Evolutionary conservation across 2,329 filamentous ascomycete genomes (phyloP).

Genomic region (Aureobasidium mangrovei): DNA sequence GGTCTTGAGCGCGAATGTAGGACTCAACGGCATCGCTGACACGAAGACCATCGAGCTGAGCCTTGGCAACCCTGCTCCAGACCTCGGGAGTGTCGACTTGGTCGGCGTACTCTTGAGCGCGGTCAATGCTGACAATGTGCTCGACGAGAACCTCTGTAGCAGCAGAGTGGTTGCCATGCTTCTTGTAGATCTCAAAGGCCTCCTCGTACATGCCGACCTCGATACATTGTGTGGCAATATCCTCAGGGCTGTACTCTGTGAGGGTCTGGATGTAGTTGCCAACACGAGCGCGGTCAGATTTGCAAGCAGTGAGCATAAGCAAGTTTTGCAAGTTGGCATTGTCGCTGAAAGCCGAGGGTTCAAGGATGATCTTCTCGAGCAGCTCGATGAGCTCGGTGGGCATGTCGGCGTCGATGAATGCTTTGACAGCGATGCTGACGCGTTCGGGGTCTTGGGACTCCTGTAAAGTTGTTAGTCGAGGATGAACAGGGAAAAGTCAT

Average conservation of each 20-base stretch:
- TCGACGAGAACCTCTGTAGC: conserved; percentile 91
- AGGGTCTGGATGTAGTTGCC: conserved; percentile 95
- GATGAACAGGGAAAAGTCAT: too few relatives aligned
- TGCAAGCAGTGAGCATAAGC: conserved; percentile 90
- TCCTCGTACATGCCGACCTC: conserved; percentile 93
- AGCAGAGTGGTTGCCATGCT: conserved; percentile 78
- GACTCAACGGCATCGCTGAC: conserved; percentile 90
- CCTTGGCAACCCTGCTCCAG: conserved; percentile 97
- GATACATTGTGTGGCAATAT: conserved; percentile 88
- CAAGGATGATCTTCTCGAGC: conserved; percentile 97
- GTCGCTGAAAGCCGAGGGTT: conserved; percentile 97
- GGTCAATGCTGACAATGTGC: conserved; percentile 86
- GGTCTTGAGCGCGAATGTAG: conserved; percentile 90
- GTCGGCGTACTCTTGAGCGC: conserved; percentile 90
- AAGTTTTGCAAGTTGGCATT: conserved; percentile 95
- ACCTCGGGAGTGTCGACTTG: conserved; percentile 89
- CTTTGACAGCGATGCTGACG: conserved; percentile 87
- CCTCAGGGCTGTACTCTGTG: conserved; percentile 79
- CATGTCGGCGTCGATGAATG: conserved; percentile 84
- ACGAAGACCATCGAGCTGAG: conserved; percentile 89
- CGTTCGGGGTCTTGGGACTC: conserved; percentile 89
- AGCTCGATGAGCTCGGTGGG: conserved; percentile 93
- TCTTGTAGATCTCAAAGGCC: conserved; percentile 98
- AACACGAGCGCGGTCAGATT: conserved; percentile 88
- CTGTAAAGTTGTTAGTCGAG: too few relatives aligned